phyloP scores from a whole-genome alignment of 225 moss, liverwort and hornwort genomes.

The Marchantia polymorpha region DNA sequence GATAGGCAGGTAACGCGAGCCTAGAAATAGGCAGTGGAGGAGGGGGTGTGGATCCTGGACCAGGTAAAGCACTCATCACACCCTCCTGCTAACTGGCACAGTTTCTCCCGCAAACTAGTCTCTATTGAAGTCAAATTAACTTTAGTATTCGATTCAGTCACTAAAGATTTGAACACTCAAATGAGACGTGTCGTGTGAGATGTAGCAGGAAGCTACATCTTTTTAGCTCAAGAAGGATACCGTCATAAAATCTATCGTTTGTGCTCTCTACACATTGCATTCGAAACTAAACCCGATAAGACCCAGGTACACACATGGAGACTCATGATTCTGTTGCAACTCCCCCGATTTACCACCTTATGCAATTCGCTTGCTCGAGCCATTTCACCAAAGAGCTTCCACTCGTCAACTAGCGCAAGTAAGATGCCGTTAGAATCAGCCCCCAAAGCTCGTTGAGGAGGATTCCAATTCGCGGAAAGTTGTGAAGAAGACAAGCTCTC shows the following conservation, averaged over 20 bases:
- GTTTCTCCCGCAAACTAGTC: not conserved
- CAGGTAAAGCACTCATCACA: conserved; percentile 19
- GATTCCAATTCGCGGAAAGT: not conserved
- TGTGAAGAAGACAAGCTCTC: not conserved
- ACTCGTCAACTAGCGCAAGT: not conserved
- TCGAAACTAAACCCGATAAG: not conserved
- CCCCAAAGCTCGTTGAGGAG: not conserved
- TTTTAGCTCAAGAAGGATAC: conserved; percentile 20
- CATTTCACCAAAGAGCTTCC: not conserved
- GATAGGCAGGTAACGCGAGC: conserved; percentile 13
- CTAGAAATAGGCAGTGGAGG: not conserved
- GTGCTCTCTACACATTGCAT: not conserved
- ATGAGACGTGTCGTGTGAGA: conserved; percentile 15
- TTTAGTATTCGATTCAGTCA: no score
- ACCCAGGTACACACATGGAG: conserved; percentile 9
- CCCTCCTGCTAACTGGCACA: not conserved
- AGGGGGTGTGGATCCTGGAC: not conserved
- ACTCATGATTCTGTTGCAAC: not conserved
- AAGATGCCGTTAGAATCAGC: not conserved
- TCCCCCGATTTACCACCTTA: not conserved
- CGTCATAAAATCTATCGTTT: not conserved
- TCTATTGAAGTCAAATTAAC: not conserved
- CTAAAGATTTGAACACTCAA: not conserved
- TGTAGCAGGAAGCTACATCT: conserved; percentile 18
- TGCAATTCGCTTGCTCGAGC: not conserved